phyloP scores from a whole-genome alignment of 805 yeast genomes.

The Pichia occidentalis region DNA sequence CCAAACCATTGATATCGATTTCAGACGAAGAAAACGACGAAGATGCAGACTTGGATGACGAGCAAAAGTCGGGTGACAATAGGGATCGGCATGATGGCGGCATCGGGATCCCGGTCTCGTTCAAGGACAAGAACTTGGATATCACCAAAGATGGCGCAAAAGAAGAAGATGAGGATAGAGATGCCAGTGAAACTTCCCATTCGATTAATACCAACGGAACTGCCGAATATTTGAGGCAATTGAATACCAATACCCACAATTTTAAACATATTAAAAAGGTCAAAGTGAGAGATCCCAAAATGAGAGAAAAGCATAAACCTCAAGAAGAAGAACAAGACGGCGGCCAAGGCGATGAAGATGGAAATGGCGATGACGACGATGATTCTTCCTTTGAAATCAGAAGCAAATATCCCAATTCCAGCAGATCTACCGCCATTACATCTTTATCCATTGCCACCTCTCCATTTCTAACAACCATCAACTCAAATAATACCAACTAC shows the following conservation, averaged over 20 bases:
- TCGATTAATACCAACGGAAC: too few relatives aligned
- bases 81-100: not conserved
- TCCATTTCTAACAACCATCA: slow-evolving; percentile 5
- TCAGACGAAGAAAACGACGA: slow-evolving; percentile 12
- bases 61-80: not conserved
- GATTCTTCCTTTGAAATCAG: slow-evolving; percentile 7
- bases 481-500: slow-evolving; percentile 3
- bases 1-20: slow-evolving; percentile 39
- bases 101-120: too few relatives aligned
- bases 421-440: slow-evolving; percentile 11
- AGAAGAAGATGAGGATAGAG: too few relatives aligned
- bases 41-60: not conserved
- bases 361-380: not conserved
- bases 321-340: not conserved
- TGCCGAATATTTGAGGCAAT: too few relatives aligned
- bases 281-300: too few relatives aligned
- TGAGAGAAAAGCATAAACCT: too few relatives aligned
- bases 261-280: too few relatives aligned
- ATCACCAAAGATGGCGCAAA: too few relatives aligned
- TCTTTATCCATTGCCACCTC: slow-evolving; percentile 10
- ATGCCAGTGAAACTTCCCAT: too few relatives aligned
- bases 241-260: too few relatives aligned
- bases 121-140: too few relatives aligned
- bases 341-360: not conserved
- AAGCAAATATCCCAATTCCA: slow-evolving; percentile 7